Base-by-base conservation (phyloP, 1,284 basidiomycete genomes). In the Rhizoctonia solani region DNA sequence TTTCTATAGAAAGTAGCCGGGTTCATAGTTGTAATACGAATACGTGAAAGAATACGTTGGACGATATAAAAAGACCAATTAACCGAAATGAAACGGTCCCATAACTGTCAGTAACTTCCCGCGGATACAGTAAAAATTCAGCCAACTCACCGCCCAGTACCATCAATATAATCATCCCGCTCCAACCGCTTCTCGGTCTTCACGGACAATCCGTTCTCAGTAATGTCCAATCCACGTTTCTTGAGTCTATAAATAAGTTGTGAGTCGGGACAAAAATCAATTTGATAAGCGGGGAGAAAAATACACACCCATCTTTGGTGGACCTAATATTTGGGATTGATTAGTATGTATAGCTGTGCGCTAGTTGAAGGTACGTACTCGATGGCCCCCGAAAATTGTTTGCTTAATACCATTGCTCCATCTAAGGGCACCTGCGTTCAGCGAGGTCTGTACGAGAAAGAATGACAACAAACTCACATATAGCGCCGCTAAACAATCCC, bases 151-250 rank as follows among this genome's bases (percentile, higher is more conserved):
- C 87, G 79, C 73, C 89, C 88, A 8, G 87, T 88, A 4, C 87
- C 86, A 72, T 89, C 87, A 9, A 89, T 77, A 69, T 90, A 89
- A 52, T 83, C 81, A 54, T 87, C 83, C 41, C 84, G 78, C 67
- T 85, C 82, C 69, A 86, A 81, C 6, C 81, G 80, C 69, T 80
- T 82, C 27, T 79, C 74, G 0, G 87, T 89, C 75, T 87, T 88
- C 42, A 90, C 79, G 0, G 84, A 82, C 19, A 89, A 78, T 2
- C 88, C 88, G 5, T 78, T 76, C 19, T 79, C 75, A 0, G 86
- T 84, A 47, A 88, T 74, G 34, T 82, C 74, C 52, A 85, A 76
- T 2, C 87, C 87, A 69, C 78, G 80, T n/a, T 76, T 76, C 74
- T 85, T 83, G 44, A 88, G 76, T 49, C 86, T 88, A 59, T 46